A percentile compares a stretch with the other conserved stretches of the same genome.
These are phyloP conservation scores for Boletus tylopilopsis DNA, from an alignment of 768 basidiomycete species.

Conservation along the genomic window DNA sequence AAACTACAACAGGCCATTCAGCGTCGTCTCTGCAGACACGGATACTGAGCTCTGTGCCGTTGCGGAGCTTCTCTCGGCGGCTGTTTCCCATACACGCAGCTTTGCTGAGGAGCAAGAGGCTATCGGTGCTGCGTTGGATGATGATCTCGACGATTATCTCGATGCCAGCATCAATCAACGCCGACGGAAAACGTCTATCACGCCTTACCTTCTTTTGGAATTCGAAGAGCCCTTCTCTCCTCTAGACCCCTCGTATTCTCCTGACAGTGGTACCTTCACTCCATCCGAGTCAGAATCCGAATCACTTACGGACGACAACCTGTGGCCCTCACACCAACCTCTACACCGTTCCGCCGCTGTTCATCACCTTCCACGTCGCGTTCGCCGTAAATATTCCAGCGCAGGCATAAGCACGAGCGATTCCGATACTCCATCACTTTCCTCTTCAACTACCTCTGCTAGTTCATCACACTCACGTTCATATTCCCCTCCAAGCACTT, in stretches of 20 bases:
- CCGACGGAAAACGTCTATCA: constrained; percentile 4
- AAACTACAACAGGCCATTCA: constrained; percentile 34
- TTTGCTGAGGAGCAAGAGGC: constrained; percentile 26
- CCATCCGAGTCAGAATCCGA: constrained; percentile 38
- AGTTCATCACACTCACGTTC: constrained; percentile 35
- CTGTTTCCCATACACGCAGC: constrained; percentile 23
- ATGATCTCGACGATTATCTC: constrained; percentile 26
- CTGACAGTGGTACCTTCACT: constrained; percentile 8
- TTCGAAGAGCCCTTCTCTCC: constrained; percentile 31
- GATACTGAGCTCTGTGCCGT: constrained; percentile 51
- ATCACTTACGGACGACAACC: constrained; percentile 25
- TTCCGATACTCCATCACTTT: constrained; percentile 48
- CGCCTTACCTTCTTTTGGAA: constrained; percentile 29
- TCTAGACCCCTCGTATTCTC: constrained; percentile 15
- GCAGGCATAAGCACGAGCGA: constrained; percentile 33
- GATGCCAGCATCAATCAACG: constrained; percentile 20
- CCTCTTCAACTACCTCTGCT: constrained; percentile 37
- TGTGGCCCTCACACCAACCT: constrained; percentile 16
- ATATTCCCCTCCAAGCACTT: constrained; percentile 30
- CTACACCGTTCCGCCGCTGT: constrained; percentile 14
- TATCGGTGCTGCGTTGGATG: constrained; percentile 23
- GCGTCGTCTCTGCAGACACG: constrained; percentile 44
- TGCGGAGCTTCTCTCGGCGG: constrained; percentile 43
- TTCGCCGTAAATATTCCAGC: constrained; percentile 25
- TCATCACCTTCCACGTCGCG: constrained; percentile 35